phyloP scores from a whole-genome alignment of 75 land plant genomes.

The Cupressus sempervirens region DNA sequence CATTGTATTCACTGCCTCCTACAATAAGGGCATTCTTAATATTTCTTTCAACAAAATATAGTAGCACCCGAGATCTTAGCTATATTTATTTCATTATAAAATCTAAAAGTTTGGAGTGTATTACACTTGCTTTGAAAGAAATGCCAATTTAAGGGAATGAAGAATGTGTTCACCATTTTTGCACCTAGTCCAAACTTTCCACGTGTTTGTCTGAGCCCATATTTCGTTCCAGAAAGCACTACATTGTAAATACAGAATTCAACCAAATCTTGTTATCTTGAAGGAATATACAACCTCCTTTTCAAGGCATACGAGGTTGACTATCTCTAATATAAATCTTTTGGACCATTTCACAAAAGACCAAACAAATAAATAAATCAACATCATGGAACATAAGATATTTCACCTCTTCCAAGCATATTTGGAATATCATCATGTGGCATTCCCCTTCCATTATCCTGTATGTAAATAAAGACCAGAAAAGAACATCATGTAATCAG shows the following conservation, averaged over 20 bases:
- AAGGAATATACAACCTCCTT: not conserved
- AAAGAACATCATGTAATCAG: not conserved
- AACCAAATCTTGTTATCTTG: not conserved
- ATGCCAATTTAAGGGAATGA: not conserved
- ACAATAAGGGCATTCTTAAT: not conserved
- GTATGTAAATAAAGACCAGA: conserved; percentile 13
- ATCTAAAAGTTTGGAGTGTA: not conserved
- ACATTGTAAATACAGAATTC: conserved; percentile 16
- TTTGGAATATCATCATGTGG: conserved; percentile 98
- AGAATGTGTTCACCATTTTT: conserved; percentile 68
- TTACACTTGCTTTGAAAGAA: conserved; percentile 8
- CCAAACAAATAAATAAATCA: not conserved
- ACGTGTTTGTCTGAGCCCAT: conserved; percentile 97
- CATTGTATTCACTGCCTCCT: not conserved
- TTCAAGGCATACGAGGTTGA: not conserved
- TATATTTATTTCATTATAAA: not conserved
- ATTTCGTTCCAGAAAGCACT: conserved; percentile 99
- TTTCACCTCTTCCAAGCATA: conserved; percentile 97
- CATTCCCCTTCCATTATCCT: conserved; percentile 99
- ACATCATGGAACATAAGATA: not conserved
- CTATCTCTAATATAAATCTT: not conserved
- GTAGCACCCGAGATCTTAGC: not conserved
- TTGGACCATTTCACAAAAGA: not conserved
- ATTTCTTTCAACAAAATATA: not conserved
- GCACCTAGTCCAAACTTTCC: conserved; percentile 99